Base-by-base conservation (phyloP, 1,284 basidiomycete genomes). In the Sporisorium reilianum region DNA sequence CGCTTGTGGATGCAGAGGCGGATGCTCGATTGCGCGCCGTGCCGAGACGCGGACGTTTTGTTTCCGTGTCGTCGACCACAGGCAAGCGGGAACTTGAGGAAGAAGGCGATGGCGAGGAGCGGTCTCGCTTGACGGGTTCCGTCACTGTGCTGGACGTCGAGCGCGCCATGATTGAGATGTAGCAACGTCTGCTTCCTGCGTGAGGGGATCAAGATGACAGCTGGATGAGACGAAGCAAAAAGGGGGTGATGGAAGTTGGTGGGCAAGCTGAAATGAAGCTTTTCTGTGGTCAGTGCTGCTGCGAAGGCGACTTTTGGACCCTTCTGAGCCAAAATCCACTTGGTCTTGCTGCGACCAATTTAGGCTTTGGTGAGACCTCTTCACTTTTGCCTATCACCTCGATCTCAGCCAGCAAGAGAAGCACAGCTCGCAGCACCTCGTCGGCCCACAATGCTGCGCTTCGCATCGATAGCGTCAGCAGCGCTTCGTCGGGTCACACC, bases 391-490 rank as follows among this genome's bases (percentile, higher is more conserved):
- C 12, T n/a, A 34, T 20, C 52, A 36, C 28, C 41, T 16, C 20
- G 40, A 22, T 30, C 23, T 16, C 36, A 40, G 8, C 4, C 36
- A 34, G 32, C 32, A 34, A 12, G n/a, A n/a, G n/a, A n/a, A n/a
- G n/a, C n/a, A 30, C 28, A 38, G 16, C 38, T 36, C 14, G 36
- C 36, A 38, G 11, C 6, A 22, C n/a, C 25, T 23, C 10, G 14
- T 28, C 16, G 7, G 11, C 7, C 16, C 53, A 54, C 10, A 18
- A 70, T 70, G 67, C 45, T 70, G 38, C 53, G 54, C 10, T 11
- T 60, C 14, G 45, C 50, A 18, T 53, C 66, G 16, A 53, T 59
- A 56, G 48, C 67, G 10, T 12, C 51, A 4, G 50, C 48, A 12
- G 48, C 61, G 22, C 41, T 63, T 34, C 55, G 55, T 34, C 45